Evolutionary conservation across 345 rosid species (phyloP), one percentile per base, ranked within the genome.

Genomic region (Arabidopsis thaliana): DNA sequence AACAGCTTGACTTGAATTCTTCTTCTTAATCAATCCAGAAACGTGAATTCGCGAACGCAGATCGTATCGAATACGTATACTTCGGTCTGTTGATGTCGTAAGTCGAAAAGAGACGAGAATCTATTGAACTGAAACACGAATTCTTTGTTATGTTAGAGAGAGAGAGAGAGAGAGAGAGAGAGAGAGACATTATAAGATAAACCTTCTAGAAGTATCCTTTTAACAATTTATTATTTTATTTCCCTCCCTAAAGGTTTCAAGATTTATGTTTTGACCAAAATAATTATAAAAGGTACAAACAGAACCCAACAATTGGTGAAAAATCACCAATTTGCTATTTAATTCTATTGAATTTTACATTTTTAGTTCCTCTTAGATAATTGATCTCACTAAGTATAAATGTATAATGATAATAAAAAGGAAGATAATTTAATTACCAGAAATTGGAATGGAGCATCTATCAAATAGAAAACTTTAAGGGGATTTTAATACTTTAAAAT

Each of bases 121-220:
- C 32, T 69, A 7, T 14, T 2, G 41, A 41, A 68, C 57, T 48
- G 25, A 7, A 10, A 50, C 45, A 22, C 44, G 33, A 57, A 33
- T 22, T 55, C 40, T 71, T 34, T 59, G 32, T 56, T 0, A 55
- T 57, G 52, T 16, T 16, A 16, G 49, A 24, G 16, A 40, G 9
- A 37, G 41, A 28, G 40, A 45, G 24, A 58, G 44, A 4, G 32
- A 57, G 55, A 24, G 16, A 40, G 9, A 37, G 41, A 28, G 40
- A 45, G 24, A 58, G 44, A 4, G 32, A 57, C 44, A 24, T 14
- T 16, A 60, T 5, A 34, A 22, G 36, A 45, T 44, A 59, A 14
- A 16, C 60, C 33, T 25, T 49, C 59, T n/a, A 60, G 68, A 72
- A 51, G 42, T 20, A 38, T 61, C 68, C 48, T 14, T 38, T 2